Percentiles rank a stretch among this genome's conserved stretches.
phyloP scores from a whole-genome alignment of 108 stramenopile species.

The Ochromonas danica region DNA sequence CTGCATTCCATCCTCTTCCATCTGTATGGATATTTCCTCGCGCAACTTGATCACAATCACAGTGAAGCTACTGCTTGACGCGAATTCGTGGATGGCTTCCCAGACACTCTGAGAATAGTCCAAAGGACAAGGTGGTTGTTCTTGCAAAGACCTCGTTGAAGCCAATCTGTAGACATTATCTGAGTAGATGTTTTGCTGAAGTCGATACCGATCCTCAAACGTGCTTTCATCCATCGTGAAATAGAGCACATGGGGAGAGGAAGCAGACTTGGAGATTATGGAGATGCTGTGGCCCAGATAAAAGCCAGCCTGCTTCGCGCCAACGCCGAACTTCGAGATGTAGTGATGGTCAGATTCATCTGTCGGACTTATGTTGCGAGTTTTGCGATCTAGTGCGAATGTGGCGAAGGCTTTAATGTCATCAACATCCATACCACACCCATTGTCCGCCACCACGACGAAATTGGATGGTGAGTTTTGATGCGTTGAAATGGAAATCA shows the following conservation, averaged over 20 bases:
- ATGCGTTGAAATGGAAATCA: neutral
- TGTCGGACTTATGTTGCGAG: neutral
- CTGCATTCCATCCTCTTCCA: neutral
- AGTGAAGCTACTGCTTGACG: neutral
- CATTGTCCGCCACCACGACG: slow-evolving; percentile 42
- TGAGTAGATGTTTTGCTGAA: slow-evolving; percentile 35
- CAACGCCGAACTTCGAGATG: slow-evolving; percentile 53
- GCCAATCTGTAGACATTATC: slow-evolving; percentile 36
- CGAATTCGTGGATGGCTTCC: neutral
- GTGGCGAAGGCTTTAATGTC: slow-evolving; percentile 48
- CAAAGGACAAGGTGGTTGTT: no score
- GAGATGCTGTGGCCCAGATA: slow-evolving; percentile 40
- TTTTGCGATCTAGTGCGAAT: slow-evolving; percentile 36
- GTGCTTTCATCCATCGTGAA: slow-evolving; percentile 43
- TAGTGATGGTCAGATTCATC: slow-evolving; percentile 32
- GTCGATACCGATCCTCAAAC: slow-evolving; percentile 40
- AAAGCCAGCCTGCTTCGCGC: slow-evolving; percentile 48
- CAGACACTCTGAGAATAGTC: neutral
- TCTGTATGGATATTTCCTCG: neutral
- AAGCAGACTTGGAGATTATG: slow-evolving; percentile 39
- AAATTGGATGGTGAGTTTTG: neutral
- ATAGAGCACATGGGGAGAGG: slow-evolving; percentile 31
- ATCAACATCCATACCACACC: slow-evolving; percentile 43
- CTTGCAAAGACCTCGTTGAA: no score
- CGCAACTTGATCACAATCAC: neutral